Conservation (phyloP, 805 yeast species). For the Kodamaea neixiangensis region DNA sequence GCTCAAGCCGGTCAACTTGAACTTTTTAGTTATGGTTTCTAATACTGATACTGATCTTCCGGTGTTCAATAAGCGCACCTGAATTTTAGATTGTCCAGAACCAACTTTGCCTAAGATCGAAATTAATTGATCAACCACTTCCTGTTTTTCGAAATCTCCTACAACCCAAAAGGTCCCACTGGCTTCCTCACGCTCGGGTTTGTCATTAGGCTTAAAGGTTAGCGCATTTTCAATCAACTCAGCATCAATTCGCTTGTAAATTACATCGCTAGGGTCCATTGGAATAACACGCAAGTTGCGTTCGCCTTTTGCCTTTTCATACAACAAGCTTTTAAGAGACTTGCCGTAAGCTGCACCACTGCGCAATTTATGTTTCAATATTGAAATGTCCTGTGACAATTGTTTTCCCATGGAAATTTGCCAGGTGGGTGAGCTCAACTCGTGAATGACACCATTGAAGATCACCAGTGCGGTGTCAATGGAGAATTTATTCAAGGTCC, state of each 20-base stretch:
- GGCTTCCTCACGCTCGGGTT: conserved; percentile 21
- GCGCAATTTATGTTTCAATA: conserved; percentile 29
- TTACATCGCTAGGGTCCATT: conserved; percentile 30
- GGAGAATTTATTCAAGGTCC: conserved; percentile 31
- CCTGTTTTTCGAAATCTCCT: conserved; percentile 51
- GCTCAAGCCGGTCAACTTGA: conserved; percentile 5
- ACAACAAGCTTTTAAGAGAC: conserved; percentile 42
- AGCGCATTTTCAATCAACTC: conserved; percentile 28
- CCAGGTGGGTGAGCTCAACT: conserved; percentile 54
- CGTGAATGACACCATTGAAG: conserved; percentile 70
- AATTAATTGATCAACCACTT: conserved; percentile 46
- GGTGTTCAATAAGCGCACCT: conserved; percentile 37
- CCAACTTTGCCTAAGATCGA: conserved; percentile 27
- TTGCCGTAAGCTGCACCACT: conserved; percentile 24
- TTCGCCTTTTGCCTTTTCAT: conserved; percentile 38
- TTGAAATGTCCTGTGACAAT: conserved; percentile 51
- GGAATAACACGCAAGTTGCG: conserved; percentile 49
- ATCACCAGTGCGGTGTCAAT: conserved; percentile 54
- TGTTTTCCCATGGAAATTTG: conserved; percentile 54
- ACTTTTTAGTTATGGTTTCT: conserved; percentile 3
- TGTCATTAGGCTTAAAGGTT: conserved; percentile 19
- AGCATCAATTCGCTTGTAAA: conserved; percentile 30
- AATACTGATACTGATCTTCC: conserved; percentile 8
- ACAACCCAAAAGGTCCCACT: conserved; percentile 59
- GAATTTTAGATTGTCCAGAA: conserved; percentile 24